These are phyloP conservation scores for Hypoxylon sp. DNA, from an alignment of 2,329 filamentous ascomycete genomes.

Conservation along the genomic window DNA sequence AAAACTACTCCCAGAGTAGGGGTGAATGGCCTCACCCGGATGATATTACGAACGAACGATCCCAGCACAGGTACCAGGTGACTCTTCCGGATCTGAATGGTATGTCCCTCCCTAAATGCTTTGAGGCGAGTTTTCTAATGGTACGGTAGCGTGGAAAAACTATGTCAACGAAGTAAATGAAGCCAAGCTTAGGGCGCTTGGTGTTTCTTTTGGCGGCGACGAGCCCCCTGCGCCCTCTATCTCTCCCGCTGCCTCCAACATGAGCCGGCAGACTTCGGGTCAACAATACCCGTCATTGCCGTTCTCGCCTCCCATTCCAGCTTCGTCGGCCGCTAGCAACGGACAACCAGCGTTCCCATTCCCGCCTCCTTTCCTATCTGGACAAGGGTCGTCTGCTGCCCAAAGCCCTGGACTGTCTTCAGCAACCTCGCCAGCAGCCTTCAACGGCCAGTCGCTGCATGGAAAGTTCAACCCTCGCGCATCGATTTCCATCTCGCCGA, in stretches of 20 bases:
- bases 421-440: constrained; percentile 76
- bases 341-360: constrained; percentile 64
- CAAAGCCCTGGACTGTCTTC: constrained; percentile 71
- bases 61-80: constrained; percentile 64
- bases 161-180: constrained; percentile 87
- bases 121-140: constrained; percentile 22
- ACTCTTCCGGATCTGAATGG: constrained; percentile 74
- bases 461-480: constrained; percentile 73
- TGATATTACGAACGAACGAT: constrained; percentile 65
- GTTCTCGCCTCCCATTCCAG: constrained; percentile 84
- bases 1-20: constrained; percentile 68
- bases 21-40: constrained; percentile 70
- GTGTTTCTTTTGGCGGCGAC: constrained; percentile 81
- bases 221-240: constrained; percentile 70
- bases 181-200: constrained; percentile 89
- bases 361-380: constrained; percentile 65
- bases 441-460: constrained; percentile 61
- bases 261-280: constrained; percentile 74
- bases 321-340: constrained; percentile 79
- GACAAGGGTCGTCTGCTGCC: constrained; percentile 64
- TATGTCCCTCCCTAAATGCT: constrained; percentile 44
- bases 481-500: constrained; percentile 72
- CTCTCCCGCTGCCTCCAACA: constrained; percentile 69
- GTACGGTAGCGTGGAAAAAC: constrained; percentile 65
- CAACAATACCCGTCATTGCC: constrained; percentile 80